Base-by-base conservation (phyloP, 805 yeast species). In the Starmerella floricola region DNA sequence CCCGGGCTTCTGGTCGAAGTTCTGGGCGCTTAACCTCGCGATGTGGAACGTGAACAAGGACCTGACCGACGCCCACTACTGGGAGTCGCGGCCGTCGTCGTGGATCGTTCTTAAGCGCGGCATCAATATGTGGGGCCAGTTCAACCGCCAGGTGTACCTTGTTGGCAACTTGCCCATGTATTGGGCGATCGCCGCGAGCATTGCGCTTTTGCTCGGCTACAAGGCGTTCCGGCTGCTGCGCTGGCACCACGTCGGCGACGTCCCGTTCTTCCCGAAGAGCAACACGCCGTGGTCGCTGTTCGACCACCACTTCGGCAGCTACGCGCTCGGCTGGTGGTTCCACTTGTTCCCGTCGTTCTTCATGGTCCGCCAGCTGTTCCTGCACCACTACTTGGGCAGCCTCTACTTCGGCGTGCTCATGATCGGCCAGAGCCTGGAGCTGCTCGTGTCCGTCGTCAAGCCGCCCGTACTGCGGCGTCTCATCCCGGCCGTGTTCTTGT, bases 351-450 rank as follows among this genome's bases (percentile, higher is more conserved):
- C 91, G 16, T 76, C 71, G 47, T 64, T 71, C 55, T 65, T 87
- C 45, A 87, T 87, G 97, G 86, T 78, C 19, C 77, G 97, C 65
- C 96, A 87, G 65, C 63, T 87, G 63, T 87, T 88, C 67, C 67
- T 87, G 59, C 97, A 87, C 62, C 97, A 87, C 62, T 88, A 88
- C 62, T 65, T 91, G 52, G 96, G 95, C 43, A 84, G 97, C 2
- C 72, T 84, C 40, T 91, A 85, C 65, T 91, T 91, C 62, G 91
- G 85, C 36, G 68, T 83, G 41, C 67, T 84, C 49, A 83, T 79
- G 2, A 65, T 84, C 39, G 82, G 81, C n/a, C 87, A 80, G 53
- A 55, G 47, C 31, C 56, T 63, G 54, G 68, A 67, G 48, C 54
- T 62, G 31, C 21, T 62, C 31, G 46, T 56, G 31, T 50, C 55